Base-by-base conservation (phyloP, 345 rosid species). In the Rubroshorea leprosula region DNA sequence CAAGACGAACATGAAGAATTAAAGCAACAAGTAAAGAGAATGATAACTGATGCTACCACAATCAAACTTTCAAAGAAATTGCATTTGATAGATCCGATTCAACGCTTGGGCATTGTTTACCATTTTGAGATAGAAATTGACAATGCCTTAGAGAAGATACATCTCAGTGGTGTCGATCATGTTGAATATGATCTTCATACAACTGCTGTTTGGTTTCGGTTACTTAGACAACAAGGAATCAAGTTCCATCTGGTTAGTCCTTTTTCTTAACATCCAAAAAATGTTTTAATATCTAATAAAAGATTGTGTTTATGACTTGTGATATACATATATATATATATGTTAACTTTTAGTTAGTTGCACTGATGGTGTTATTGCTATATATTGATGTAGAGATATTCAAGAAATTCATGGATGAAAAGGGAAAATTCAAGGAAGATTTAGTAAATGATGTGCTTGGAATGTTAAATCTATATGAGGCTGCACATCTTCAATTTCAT, bases 321-420 rank as follows among this genome's bases (percentile, higher is more conserved):
- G 10, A 43, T 43, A 5, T n/a, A n/a, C n/a, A n/a, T n/a, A n/a
- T n/a, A n/a, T n/a, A n/a, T 4, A 43, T 16, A 3, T 9, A n/a
- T n/a, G n/a, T 43, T 43, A 9, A 3, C 13, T 10, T 43, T 43
- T 9, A 10, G 13, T 12, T 10, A 70, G 74, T 68, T 17, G 54
- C 29, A 11, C 71, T 77, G 41, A 31, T 35, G 12, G 7, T 43
- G 26, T 71, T 74, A 26, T 70, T 49, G 69, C n/a, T n/a, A n/a
- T n/a, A n/a, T n/a, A 69, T 65, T 19, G 22, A 4, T 0, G 17
- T 49, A 18, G 78, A 74, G 4, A 58, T 58, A 9, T 74, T 78
- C 22, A 57, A 58, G 49, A 31, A 47, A 63, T 78, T 19, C 68
- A 29, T 18, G 77, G 72, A 51, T 78, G 76, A n/a, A n/a, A n/a